These are phyloP conservation scores for Candida glucosophila DNA, from an alignment of 1,139 yeast genomes.

Conservation along the genomic window DNA sequence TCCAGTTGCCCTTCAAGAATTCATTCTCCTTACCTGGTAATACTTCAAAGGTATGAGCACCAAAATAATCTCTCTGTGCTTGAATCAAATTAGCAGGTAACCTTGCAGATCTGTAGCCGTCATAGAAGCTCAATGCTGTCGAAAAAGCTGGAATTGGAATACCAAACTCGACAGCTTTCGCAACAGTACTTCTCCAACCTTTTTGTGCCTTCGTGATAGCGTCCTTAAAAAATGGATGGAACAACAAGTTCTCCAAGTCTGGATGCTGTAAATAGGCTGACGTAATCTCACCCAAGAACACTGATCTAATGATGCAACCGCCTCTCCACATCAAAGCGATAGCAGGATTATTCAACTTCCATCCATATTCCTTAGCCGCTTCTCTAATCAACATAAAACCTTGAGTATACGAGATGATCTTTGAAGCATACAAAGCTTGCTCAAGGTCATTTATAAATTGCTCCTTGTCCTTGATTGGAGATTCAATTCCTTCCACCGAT, in stretches of 20 bases:
- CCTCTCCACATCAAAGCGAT: conserved; percentile 99
- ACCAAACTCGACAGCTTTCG: conserved; percentile 74
- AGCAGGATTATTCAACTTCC: conserved; percentile 97
- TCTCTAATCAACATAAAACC: conserved; percentile 99
- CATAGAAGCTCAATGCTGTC: conserved; percentile 96
- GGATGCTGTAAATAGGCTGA: conserved; percentile 92
- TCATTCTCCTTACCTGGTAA: conserved; percentile 78
- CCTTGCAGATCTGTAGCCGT: conserved; percentile 94
- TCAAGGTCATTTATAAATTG: conserved; percentile 88
- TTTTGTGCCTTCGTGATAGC: conserved; percentile 91
- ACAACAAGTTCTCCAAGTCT: conserved; percentile 87
- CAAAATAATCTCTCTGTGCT: conserved; percentile 99
- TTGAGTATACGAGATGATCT: conserved; percentile 97
- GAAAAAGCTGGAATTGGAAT: conserved; percentile 97
- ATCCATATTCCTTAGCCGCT: conserved; percentile 93
- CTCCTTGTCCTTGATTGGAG: conserved; percentile 62
- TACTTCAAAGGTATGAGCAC: conserved; percentile 98
- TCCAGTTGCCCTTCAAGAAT: conserved; percentile 63
- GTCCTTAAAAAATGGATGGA: conserved; percentile 87
- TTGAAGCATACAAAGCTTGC: conserved; percentile 97
- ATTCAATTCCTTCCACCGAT: conserved; percentile 38
- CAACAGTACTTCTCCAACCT: conserved; percentile 90
- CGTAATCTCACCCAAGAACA: conserved; percentile 94
- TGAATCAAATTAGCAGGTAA: conserved; percentile 97
- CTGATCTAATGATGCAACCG: conserved; percentile 99